phyloP scores from a whole-genome alignment of 306 rosid species.

The Castanea sativa region DNA sequence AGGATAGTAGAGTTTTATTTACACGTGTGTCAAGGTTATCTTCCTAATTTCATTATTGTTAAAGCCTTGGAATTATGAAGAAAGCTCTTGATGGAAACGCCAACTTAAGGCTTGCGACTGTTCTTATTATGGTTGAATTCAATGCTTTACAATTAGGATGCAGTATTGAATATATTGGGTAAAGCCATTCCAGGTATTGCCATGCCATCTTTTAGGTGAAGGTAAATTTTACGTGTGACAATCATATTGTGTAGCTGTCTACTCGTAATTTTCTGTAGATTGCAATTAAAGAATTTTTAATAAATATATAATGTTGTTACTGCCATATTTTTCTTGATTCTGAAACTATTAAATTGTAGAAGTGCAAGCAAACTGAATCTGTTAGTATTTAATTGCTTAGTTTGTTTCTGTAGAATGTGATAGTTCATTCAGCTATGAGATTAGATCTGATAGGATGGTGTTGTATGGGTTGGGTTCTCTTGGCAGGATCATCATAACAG shows the following conservation, averaged over 20 bases:
- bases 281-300: background rate
- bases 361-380: background rate
- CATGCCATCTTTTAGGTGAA: background rate
- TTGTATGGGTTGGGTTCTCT: conserved; percentile 19
- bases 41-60: background rate
- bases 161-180: background rate
- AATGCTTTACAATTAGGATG: no score
- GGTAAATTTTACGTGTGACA: background rate
- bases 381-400: background rate
- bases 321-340: background rate
- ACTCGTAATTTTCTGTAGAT: background rate
- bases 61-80: no score
- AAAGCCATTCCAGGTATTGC: background rate
- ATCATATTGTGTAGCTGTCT: background rate
- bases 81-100: no score
- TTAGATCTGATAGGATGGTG: background rate
- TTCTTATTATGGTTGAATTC: no score
- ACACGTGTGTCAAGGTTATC: background rate
- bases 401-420: background rate
- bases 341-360: background rate
- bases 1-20: background rate
- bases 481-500: conserved; percentile 94
- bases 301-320: background rate
- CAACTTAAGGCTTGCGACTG: no score
- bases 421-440: background rate